phyloP scores from a whole-genome alignment of 768 basidiomycete genomes.

The Lyophyllum atratum region DNA sequence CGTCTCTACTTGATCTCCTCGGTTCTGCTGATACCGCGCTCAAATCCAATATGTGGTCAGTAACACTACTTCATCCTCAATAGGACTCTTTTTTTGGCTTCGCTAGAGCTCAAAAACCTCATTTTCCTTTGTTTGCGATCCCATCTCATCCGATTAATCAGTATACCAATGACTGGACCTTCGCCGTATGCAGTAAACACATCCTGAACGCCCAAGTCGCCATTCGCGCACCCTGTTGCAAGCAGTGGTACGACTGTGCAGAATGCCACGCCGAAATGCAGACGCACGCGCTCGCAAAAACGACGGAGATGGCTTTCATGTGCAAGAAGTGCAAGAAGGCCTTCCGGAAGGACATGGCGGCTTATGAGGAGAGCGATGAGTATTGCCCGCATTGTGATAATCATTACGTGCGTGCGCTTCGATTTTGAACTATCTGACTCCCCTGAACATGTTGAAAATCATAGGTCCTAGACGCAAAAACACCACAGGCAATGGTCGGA shows the following conservation, averaged over 20 bases:
- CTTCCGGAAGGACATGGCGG: conserved; percentile 91
- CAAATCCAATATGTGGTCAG: conserved; percentile 12
- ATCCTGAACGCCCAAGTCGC: conserved; percentile 95
- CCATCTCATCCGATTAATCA: conserved; percentile 18
- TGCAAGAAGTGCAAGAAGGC: conserved; percentile 77
- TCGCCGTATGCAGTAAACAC: conserved; percentile 72
- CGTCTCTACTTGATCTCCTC: not conserved
- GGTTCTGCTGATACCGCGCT: not conserved
- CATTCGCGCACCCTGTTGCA: conserved; percentile 96
- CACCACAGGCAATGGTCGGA: conserved; percentile 79
- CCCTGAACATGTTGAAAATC: not conserved
- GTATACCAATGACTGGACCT: conserved; percentile 21
- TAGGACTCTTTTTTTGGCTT: not conserved
- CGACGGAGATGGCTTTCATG: conserved; percentile 63
- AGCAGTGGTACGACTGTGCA: conserved; percentile 96
- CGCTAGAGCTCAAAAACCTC: not conserved
- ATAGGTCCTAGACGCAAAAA: conserved; percentile 92
- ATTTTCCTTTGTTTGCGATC: conserved; percentile 1
- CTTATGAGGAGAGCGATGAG: conserved; percentile 96
- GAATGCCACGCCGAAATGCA: conserved; percentile 91
- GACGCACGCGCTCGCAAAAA: conserved; percentile 71
- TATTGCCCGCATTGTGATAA: conserved; percentile 99
- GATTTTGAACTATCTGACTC: not conserved
- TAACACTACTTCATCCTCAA: not conserved
- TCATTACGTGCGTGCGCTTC: conserved; percentile 78